Evolutionary conservation across 371 early-diverging fungal genomes (phyloP), one percentile per base, ranked within the genome.

Genomic region (Rhizopus microsporus): DNA sequence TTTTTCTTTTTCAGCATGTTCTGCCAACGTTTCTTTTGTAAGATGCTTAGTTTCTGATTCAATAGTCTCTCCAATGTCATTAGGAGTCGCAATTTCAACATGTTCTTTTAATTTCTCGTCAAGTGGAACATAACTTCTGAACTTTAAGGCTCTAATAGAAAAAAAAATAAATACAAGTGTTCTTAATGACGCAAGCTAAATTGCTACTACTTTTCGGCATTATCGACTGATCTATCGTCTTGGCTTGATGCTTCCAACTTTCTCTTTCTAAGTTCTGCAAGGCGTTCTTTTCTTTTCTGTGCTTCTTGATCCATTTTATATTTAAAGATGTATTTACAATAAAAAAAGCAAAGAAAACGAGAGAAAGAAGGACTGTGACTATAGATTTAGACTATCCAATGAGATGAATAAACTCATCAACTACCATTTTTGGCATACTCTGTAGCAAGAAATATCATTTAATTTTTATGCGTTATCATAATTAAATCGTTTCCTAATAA

Each of bases 251-350:
- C 54, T 37, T 60, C 78, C 29, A 73, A 54, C 39, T 78, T 83
- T 56, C 84, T 63, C 61, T 85, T 83, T 66, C 76, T 71, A 51
- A 90, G 69, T 32, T 83, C 87, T 12, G 83, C 82, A 17, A 92
- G 75, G 33, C 89, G 83, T 50, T 83, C 89, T 64, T 89, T 88
- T 63, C 92, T 77, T 48, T 82, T 83, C 62, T 69, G 64, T 45
- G 91, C 81, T 63, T 83, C 87, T 66, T 81, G 83, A 43, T 16
- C 43, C 43, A n/a, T 16, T 43, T 15, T 16, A 38, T 37, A 12
- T 37, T 9, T 37, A 37, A 9, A 37, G 12, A 37, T 37, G 12
- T 37, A 7, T 12, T 37, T 37, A 12, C 12, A 37, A 9, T 37
- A 37, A 37, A 9, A 37, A 43, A 46, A 43, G n/a, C 13, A n/a